A percentile compares a stretch with the other conserved stretches of the same genome.
Evolutionary conservation across 1,139 yeast genomes (phyloP).

Genomic region (Meyerozyma elateridarum): DNA sequence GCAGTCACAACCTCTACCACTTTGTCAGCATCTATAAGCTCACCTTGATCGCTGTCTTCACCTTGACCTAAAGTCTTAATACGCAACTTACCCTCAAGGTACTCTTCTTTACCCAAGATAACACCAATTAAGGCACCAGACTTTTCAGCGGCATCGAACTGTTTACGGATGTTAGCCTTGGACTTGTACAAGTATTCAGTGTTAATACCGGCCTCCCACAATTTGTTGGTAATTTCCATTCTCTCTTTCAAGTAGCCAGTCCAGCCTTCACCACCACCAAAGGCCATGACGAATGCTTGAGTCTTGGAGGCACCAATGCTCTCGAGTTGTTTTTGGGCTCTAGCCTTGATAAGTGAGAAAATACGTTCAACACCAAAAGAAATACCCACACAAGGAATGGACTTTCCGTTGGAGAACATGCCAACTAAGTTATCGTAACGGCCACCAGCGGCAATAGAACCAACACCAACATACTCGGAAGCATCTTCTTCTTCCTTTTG

Average conservation of each 20-base stretch:
- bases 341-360: constrained; percentile 81
- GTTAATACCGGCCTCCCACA: constrained; percentile 88
- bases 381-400: constrained; percentile 95
- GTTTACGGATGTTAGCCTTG: constrained; percentile 91
- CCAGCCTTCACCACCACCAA: constrained; percentile 98
- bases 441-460: constrained; percentile 98
- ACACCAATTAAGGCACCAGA: constrained; percentile 89
- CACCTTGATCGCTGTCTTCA: constrained; percentile 85
- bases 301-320: constrained; percentile 77
- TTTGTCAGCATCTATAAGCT: constrained; percentile 57
- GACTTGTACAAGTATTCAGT: constrained; percentile 87
- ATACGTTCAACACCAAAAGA: constrained; percentile 96
- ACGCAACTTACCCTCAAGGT: constrained; percentile 71
- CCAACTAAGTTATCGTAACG: constrained; percentile 95
- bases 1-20: constrained; percentile 52
- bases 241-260: constrained; percentile 87
- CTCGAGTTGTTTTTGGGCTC: constrained; percentile 52
- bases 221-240: constrained; percentile 72
- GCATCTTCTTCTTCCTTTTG: constrained; percentile 75
- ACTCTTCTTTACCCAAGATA: constrained; percentile 93
- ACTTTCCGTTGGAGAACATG: constrained; percentile 90
- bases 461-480: constrained; percentile 94
- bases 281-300: constrained; percentile 93
- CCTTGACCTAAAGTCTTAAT: constrained; percentile 87
- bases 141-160: constrained; percentile 95